phyloP scores from a whole-genome alignment of 371 early-diverging fungal species.

The Apophysomyces elegans region DNA sequence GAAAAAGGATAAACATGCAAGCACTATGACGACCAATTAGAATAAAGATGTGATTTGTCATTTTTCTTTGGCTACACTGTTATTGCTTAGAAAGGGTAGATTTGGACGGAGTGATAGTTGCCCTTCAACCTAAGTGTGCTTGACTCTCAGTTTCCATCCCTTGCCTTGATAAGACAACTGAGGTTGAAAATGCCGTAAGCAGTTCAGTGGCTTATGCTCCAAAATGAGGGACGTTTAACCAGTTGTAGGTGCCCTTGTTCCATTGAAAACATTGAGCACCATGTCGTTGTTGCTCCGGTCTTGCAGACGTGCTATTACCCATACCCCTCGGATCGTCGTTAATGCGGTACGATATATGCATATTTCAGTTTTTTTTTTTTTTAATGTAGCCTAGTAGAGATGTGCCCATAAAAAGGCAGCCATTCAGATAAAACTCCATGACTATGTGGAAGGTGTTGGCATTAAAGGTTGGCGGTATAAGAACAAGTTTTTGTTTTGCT shows the following conservation, averaged over 20 bases:
- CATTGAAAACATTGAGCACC: not conserved
- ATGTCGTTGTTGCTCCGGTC: not conserved
- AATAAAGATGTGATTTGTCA: too few species aligned
- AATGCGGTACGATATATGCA: not conserved
- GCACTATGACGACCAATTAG: too few species aligned
- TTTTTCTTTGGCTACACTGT: too few species aligned
- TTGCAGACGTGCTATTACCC: not conserved
- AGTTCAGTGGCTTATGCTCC: too few species aligned
- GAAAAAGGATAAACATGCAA: too few species aligned
- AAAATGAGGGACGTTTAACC: too few species aligned
- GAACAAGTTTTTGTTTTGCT: not conserved
- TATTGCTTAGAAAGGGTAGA: too few species aligned
- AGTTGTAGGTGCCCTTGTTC: slow-evolving; percentile 1
- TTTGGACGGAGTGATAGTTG: too few species aligned
- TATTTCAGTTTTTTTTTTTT: not conserved
- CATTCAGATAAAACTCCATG: slow-evolving; percentile 44
- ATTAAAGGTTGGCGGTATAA: slow-evolving; percentile 32
- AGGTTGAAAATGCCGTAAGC: too few species aligned
- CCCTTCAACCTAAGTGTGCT: too few species aligned
- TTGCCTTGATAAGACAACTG: too few species aligned
- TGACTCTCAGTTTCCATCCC: too few species aligned
- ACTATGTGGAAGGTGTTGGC: slow-evolving; percentile 50
- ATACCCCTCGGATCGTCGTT: not conserved
- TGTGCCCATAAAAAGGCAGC: slow-evolving; percentile 50
- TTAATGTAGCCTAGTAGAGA: slow-evolving; percentile 28